phyloP scores from a whole-genome alignment of 2,329 filamentous ascomycete genomes.

The Phaeoacremonium minimum region DNA sequence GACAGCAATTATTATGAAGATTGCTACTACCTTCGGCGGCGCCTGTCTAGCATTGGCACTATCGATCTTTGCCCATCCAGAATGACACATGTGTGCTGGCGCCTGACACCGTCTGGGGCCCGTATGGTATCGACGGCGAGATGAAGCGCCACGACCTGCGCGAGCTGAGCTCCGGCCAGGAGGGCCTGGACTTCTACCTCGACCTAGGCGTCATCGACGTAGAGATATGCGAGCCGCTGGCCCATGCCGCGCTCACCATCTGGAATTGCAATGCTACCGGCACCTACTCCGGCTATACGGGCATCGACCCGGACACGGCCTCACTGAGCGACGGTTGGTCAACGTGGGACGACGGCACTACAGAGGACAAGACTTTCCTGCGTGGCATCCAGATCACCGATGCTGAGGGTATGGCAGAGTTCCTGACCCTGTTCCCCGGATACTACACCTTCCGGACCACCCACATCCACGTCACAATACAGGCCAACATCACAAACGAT shows the following conservation, averaged over 20 bases:
- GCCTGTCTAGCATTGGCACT: too few species aligned
- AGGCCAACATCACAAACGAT: conserved; percentile 19
- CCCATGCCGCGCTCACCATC: conserved; percentile 34
- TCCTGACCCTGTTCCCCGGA: conserved; percentile 10
- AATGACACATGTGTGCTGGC: conserved; percentile 28
- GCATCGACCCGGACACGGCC: conserved; percentile 8
- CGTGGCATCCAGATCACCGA: conserved; percentile 10
- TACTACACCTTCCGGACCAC: conserved; percentile 9
- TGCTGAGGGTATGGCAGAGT: conserved; percentile 7
- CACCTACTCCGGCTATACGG: conserved; percentile 24
- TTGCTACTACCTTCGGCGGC: too few species aligned
- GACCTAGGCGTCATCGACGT: conserved; percentile 24
- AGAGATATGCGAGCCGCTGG: conserved; percentile 39
- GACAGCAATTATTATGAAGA: too few species aligned
- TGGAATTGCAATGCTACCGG: conserved; percentile 38
- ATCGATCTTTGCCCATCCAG: too few species aligned
- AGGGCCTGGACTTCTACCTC: conserved; percentile 35
- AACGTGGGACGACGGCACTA: too few species aligned
- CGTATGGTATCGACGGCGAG: conserved; percentile 34
- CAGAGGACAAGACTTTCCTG: conserved; percentile 9
- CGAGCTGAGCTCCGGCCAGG: conserved; percentile 27
- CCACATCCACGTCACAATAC: conserved; percentile 15
- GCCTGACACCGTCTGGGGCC: conserved; percentile 28
- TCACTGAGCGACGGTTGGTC: too few species aligned
- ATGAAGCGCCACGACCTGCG: conserved; percentile 37